Conservation (phyloP, 2,329 filamentous ascomycete genomes). For the Diplodia intermedia region DNA sequence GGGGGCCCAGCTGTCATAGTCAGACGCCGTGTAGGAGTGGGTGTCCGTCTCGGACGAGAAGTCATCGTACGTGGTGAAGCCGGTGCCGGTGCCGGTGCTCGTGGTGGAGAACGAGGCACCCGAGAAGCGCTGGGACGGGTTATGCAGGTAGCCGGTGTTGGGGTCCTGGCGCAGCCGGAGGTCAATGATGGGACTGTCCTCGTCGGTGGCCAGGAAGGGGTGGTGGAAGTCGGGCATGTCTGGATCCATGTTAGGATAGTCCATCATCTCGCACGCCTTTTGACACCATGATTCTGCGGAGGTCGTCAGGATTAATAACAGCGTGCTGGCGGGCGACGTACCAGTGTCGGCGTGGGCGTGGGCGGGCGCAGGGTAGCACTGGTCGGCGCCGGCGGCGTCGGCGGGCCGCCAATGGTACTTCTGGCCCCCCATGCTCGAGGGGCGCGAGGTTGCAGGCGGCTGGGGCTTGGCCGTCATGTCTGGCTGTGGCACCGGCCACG, state of each 20-base stretch:
- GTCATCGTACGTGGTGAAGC: conserved; percentile 69
- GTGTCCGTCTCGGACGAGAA: conserved; percentile 70
- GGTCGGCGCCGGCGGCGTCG: conserved; percentile 37
- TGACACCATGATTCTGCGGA: conserved; percentile 48
- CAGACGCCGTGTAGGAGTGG: conserved; percentile 62
- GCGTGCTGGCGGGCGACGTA: conserved; percentile 36
- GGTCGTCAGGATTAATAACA: conserved; percentile 37
- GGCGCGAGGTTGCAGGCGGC: conserved; percentile 6
- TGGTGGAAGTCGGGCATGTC: conserved; percentile 49
- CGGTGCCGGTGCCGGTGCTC: conserved; percentile 58
- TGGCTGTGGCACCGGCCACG: conserved; percentile 30
- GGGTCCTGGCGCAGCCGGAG: conserved; percentile 42
- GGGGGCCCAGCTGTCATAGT: conserved; percentile 72
- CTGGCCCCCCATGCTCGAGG: conserved; percentile 28
- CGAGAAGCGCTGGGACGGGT: conserved; percentile 69
- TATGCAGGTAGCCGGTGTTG: conserved; percentile 49
- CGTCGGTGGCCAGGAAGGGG: conserved; percentile 47
- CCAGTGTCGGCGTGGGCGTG: conserved; percentile 49
- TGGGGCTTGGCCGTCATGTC: conserved; percentile 34
- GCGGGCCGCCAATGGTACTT: conserved; percentile 34
- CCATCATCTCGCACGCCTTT: conserved; percentile 42
- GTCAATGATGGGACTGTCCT: conserved; percentile 52
- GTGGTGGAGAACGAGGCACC: conserved; percentile 78
- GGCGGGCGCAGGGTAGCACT: conserved; percentile 43
- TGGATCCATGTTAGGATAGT: conserved; percentile 49